Conservation (phyloP, 805 yeast species). For the Pachysolen tannophilus region DNA sequence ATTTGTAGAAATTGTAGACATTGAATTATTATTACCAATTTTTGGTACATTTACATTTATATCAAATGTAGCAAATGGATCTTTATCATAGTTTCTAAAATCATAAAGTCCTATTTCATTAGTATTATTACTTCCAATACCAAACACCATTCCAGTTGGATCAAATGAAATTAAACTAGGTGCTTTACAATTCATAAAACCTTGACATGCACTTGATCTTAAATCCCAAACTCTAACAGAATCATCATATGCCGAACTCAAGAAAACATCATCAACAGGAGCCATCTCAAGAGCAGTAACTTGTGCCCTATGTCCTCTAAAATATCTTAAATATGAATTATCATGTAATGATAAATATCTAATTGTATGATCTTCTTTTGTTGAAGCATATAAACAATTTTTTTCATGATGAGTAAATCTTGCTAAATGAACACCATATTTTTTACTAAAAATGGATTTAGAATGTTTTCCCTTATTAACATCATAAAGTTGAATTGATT, state of each 20-base stretch:
- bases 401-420: conserved; percentile 69
- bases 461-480: conserved; percentile 55
- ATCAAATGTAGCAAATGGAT: conserved; percentile 42
- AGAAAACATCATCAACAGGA: conserved; percentile 57
- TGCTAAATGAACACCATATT: conserved; percentile 88
- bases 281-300: conserved; percentile 69
- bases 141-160: conserved; percentile 79
- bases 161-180: conserved; percentile 65
- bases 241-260: conserved; percentile 67
- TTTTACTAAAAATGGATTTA: conserved; percentile 72
- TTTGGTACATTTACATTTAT: conserved; percentile 37
- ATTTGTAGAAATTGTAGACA: conserved; percentile 20
- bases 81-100: conserved; percentile 45
- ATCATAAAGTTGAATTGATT: conserved; percentile 79
- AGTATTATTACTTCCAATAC: conserved; percentile 42
- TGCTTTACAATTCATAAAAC: conserved; percentile 45
- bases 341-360: conserved; percentile 71
- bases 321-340: conserved; percentile 76
- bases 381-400: conserved; percentile 71
- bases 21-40: conserved; percentile 29
- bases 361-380: conserved; percentile 68
- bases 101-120: conserved; percentile 54
- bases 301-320: conserved; percentile 75
- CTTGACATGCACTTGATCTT: conserved; percentile 57
- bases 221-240: conserved; percentile 87